A percentile compares a stretch with the other conserved stretches of the same genome.
Conservation (phyloP, 441 rosid species). For the Croton laevigatus region DNA sequence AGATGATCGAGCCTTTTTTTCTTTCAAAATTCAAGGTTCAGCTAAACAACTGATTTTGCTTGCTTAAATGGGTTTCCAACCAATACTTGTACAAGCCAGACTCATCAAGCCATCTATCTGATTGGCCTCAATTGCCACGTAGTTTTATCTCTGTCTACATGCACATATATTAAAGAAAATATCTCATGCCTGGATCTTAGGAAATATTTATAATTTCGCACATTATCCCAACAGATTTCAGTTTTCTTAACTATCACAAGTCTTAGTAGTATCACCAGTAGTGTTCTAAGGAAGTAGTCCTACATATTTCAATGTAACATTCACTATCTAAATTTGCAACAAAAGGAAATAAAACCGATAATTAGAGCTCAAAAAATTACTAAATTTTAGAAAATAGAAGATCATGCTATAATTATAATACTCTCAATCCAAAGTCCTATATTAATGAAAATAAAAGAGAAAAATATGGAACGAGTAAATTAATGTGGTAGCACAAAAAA, state of each 20-base stretch:
- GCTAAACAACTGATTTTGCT: slow-evolving; percentile 72
- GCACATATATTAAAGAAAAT: slow-evolving; percentile 22
- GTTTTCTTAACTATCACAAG: background rate
- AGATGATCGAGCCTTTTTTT: slow-evolving; percentile 18
- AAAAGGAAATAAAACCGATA: no score
- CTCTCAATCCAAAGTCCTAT: background rate
- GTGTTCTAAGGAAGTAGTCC: no score
- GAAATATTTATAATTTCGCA: slow-evolving; percentile 4
- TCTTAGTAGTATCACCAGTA: background rate
- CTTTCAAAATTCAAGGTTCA: slow-evolving; percentile 38
- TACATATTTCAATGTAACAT: no score
- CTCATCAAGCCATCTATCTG: slow-evolving; percentile 14
- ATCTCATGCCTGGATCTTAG: slow-evolving; percentile 19
- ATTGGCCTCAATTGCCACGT: slow-evolving; percentile 23
- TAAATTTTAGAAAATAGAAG: no score
- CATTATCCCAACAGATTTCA: background rate
- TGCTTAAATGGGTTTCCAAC: slow-evolving; percentile 54
- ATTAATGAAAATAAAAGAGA: no score
- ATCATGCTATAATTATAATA: no score
- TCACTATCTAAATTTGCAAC: no score
- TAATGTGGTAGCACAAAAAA: background rate
- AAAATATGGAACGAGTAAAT: background rate
- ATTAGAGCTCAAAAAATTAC: no score
- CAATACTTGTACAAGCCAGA: slow-evolving; percentile 32
- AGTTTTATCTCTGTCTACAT: slow-evolving; percentile 18